Evolutionary conservation across 2,329 filamentous ascomycete genomes (phyloP).

Genomic region (Sporothrix pallida): DNA sequence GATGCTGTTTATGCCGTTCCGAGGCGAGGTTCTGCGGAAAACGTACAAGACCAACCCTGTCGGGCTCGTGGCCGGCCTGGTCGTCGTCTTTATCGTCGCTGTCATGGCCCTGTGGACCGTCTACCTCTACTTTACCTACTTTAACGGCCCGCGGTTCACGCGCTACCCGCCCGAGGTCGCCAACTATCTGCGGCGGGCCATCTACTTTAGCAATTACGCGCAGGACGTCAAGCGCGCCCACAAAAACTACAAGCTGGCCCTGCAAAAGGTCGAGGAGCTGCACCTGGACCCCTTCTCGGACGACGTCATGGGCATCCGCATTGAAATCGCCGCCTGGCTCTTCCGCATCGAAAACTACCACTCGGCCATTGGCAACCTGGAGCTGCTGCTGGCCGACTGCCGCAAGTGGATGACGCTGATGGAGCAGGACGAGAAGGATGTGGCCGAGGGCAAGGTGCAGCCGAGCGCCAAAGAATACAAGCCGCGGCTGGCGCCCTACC

Average conservation of each 20-base stretch:
- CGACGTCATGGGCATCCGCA: conserved; percentile 86
- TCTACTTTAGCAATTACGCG: conserved; percentile 83
- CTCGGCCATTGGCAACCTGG: conserved; percentile 76
- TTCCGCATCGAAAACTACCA: conserved; percentile 75
- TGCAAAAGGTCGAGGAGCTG: conserved; percentile 73
- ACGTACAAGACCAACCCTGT: conserved; percentile 53
- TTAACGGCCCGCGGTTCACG: conserved; percentile 61
- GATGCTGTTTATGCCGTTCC: conserved; percentile 48
- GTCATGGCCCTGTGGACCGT: conserved; percentile 47
- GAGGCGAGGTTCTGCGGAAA: conserved; percentile 47
- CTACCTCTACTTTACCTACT: conserved; percentile 60
- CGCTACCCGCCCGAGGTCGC: conserved; percentile 72
- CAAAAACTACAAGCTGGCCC: conserved; percentile 80
- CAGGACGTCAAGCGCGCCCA: conserved; percentile 78
- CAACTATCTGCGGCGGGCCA: conserved; percentile 77
- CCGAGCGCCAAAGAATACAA: conserved; percentile 9
- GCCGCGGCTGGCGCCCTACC: conserved; percentile 30
- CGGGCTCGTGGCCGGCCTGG: conserved; percentile 51
- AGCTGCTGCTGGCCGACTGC: conserved; percentile 75
- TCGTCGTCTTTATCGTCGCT: conserved; percentile 47
- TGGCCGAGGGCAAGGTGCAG: conserved; percentile 48
- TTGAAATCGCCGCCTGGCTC: conserved; percentile 79
- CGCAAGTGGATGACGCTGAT: conserved; percentile 63
- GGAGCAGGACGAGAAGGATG: conserved; percentile 56
- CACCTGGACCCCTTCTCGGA: conserved; percentile 88